Conservation (phyloP, 768 basidiomycete genomes). For the Mycena amicta region DNA sequence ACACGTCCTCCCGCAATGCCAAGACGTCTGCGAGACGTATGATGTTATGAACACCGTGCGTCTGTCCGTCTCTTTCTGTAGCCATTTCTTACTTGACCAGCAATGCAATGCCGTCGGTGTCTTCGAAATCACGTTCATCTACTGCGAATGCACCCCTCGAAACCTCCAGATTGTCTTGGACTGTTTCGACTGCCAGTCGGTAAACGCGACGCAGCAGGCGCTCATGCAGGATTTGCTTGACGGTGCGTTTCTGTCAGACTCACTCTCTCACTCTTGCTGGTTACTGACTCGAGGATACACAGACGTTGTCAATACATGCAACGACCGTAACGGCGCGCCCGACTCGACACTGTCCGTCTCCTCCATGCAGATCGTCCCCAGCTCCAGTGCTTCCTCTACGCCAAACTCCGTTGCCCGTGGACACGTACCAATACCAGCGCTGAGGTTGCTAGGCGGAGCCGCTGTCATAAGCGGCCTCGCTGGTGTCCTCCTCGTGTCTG, state of each 20-base stretch:
- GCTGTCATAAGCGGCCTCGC: not conserved
- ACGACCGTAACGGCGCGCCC: conserved; percentile 8
- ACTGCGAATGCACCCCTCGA: conserved; percentile 20
- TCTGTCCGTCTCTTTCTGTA: not conserved
- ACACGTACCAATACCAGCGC: not conserved
- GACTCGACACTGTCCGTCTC: conserved; percentile 12
- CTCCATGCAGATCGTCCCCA: conserved; percentile 11
- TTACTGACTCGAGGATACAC: too few relatives aligned
- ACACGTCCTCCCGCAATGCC: conserved; percentile 18
- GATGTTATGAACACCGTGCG: conserved; percentile 18
- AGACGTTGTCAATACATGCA: conserved; percentile 19
- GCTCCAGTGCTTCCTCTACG: conserved; percentile 2
- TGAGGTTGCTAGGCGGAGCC: not conserved
- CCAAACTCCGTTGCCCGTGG: not conserved
- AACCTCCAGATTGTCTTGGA: conserved; percentile 18
- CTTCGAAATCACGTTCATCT: conserved; percentile 22
- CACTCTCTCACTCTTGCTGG: not conserved
- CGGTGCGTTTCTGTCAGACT: conserved; percentile 14
- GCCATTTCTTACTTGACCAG: not conserved
- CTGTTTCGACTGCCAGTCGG: conserved; percentile 21
- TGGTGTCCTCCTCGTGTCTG: not conserved
- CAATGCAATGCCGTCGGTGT: conserved; percentile 17
- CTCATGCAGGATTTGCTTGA: conserved; percentile 17
- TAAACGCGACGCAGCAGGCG: conserved; percentile 16
- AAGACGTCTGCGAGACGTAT: conserved; percentile 11